Evolutionary conservation across 2,329 filamentous ascomycete genomes (phyloP), one percentile per base, ranked within the genome.

Genomic region (Colletotrichum plurivorum): DNA sequence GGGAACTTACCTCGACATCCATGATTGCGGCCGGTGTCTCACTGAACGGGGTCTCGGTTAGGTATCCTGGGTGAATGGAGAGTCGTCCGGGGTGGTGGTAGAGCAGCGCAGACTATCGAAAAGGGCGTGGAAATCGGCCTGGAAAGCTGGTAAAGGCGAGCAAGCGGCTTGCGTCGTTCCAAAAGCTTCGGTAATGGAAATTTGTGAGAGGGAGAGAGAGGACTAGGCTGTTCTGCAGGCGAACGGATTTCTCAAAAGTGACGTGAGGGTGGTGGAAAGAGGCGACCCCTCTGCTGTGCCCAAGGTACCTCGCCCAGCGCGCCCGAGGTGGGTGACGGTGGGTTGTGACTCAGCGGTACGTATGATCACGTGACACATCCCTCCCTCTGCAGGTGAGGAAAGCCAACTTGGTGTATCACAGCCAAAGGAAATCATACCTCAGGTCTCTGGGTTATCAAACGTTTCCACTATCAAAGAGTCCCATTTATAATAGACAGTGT

Each of bases 1-100:
- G 57, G 67, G 73, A 73, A 77, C 77, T 76, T 76, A 79, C 77
- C 75, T 76, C 75, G 70, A 75, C 73, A 73, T 75, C 76, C 77
- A 79, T 79, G 63, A 74, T 78, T 74, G 74, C 67, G 61, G 67
- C 52, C 51, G 60, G 36, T 67, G 67, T 69, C 63, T 69, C 67
- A 69, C 67, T 61, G 62, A 67, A 53, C 18, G 36, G 51, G 51
- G 62, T 67, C 67, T 69, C 63, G 67, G 62, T 69, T 69, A 69
- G 62, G 67, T 66, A 69, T 66, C 63, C 67, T 66, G 63, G 67
- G 59, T 54, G 51, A 62, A 52, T 31, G 48, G 48, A 62, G 36
- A 45, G 59, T n/a, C 16, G 59, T 54, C 49, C 58, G 58, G 59
- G 59, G 51, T 36, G 31, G 49, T 53, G 59, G 39, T 54, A 31